These are phyloP conservation scores for Cystoderma amianthinum DNA, from an alignment of 768 basidiomycete genomes.

Conservation along the genomic window DNA sequence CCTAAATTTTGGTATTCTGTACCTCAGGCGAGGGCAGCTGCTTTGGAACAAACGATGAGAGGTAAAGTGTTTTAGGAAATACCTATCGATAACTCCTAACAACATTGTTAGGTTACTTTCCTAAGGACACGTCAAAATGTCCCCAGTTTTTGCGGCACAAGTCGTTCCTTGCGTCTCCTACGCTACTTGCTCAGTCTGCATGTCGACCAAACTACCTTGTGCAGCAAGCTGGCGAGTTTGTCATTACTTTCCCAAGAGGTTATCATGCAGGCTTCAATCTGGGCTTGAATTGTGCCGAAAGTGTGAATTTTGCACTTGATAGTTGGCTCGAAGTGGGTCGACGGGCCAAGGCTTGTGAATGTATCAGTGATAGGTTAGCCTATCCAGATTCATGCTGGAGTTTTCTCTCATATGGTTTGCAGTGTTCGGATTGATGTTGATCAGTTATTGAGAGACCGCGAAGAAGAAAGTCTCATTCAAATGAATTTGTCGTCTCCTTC, in stretches of 20 bases:
- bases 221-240: conserved; percentile 92
- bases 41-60: conserved; percentile 87
- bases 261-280: conserved; percentile 98
- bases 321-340: conserved; percentile 90
- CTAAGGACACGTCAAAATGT: conserved; percentile 77
- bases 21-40: conserved; percentile 76
- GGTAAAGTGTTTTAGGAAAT: conserved; percentile 34
- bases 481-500: conserved; percentile 7
- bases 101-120: conserved; percentile 67
- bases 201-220: conserved; percentile 83
- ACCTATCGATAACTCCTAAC: conserved; percentile 2
- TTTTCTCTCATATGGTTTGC: conserved; percentile 1
- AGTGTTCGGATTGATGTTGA: conserved; percentile 96
- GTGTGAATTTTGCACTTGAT: conserved; percentile 93
- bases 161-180: conserved; percentile 89
- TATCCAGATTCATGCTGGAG: not conserved
- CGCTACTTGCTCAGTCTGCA: conserved; percentile 68
- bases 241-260: conserved; percentile 90
- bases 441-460: conserved; percentile 66
- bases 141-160: conserved; percentile 96
- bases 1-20: conserved; percentile 97
- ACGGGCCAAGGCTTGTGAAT: conserved; percentile 69
- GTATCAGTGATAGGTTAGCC: conserved; percentile 63
- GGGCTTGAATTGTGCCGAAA: conserved; percentile 95
- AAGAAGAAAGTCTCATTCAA: conserved; percentile 30